Percentiles rank a stretch among this genome's conserved stretches.
phyloP scores from a whole-genome alignment of 2,329 filamentous ascomycete genomes.

The Zymoseptoria tritici region DNA sequence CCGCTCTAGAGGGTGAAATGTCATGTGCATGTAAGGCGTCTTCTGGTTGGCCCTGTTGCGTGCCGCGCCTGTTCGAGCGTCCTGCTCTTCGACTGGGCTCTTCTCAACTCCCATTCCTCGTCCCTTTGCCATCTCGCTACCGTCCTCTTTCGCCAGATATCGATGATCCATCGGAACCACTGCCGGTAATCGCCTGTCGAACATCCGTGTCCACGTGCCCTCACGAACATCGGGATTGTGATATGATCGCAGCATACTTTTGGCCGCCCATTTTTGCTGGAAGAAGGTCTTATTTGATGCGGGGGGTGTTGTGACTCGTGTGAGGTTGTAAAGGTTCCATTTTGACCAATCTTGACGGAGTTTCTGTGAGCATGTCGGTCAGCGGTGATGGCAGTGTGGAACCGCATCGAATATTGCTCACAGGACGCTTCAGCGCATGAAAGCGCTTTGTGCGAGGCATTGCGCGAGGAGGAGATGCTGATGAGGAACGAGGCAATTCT shows the following conservation, averaged over 20 bases:
- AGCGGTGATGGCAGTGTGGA: neutral
- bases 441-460: constrained; percentile 43
- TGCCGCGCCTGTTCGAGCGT: constrained; percentile 13
- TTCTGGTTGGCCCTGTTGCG: constrained; percentile 27
- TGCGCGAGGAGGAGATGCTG: neutral
- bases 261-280: constrained; percentile 96
- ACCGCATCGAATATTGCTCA: constrained; percentile 1
- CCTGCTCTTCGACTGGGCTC: constrained; percentile 6
- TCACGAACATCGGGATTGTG: constrained; percentile 94
- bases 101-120: constrained; percentile 64
- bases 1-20: constrained; percentile 83
- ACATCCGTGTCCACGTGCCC: constrained; percentile 90
- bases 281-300: constrained; percentile 64
- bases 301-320: constrained; percentile 43
- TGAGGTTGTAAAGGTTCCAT: constrained; percentile 68
- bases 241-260: constrained; percentile 74
- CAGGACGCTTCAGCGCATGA: constrained; percentile 52
- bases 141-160: constrained; percentile 74
- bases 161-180: constrained; percentile 77
- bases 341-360: constrained; percentile 95
- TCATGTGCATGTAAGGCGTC: constrained; percentile 95
- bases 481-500: neutral
- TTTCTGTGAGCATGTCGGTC: constrained; percentile 55
- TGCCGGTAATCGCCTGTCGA: constrained; percentile 69
- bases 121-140: constrained; percentile 73